These are phyloP conservation scores for Sporothrix pseudoabietina DNA, from an alignment of 2,329 filamentous ascomycete species.

Conservation along the genomic window DNA sequence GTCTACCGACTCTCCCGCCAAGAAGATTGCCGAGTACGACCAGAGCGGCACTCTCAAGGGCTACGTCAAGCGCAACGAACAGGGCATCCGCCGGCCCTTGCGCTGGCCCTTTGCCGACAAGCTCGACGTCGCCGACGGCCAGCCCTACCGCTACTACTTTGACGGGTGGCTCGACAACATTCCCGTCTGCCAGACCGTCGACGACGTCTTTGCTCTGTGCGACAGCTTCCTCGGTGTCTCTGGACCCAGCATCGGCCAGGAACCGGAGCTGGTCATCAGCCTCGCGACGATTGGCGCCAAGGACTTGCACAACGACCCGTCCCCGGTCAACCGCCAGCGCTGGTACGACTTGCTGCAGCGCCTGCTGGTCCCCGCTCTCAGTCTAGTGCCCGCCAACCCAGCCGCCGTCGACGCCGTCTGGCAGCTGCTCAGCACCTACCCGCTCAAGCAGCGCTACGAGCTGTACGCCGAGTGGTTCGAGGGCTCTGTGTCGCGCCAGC, in stretches of 20 bases:
- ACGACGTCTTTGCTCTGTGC: slow-evolving; percentile 88
- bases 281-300: slow-evolving; percentile 81
- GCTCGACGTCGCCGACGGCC: slow-evolving; percentile 71
- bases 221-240: slow-evolving; percentile 81
- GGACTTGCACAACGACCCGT: slow-evolving; percentile 70
- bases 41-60: slow-evolving; percentile 71
- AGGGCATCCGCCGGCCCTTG: slow-evolving; percentile 66
- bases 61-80: slow-evolving; percentile 61
- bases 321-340: slow-evolving; percentile 68
- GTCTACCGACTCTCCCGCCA: slow-evolving; percentile 45
- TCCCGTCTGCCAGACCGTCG: slow-evolving; percentile 84
- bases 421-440: slow-evolving; percentile 76
- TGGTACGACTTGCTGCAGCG: slow-evolving; percentile 86
- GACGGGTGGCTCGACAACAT: slow-evolving; percentile 96
- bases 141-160: slow-evolving; percentile 93
- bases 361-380: slow-evolving; percentile 83
- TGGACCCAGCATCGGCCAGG: slow-evolving; percentile 86
- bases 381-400: slow-evolving; percentile 81
- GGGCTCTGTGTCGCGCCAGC: slow-evolving; percentile 72
- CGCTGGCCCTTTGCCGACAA: slow-evolving; percentile 85
- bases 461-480: slow-evolving; percentile 95
- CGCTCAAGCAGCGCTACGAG: slow-evolving; percentile 74
- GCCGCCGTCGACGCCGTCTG: slow-evolving; percentile 84
- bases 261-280: slow-evolving; percentile 75
- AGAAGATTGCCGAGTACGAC: slow-evolving; percentile 56